phyloP scores from a whole-genome alignment of 2,329 filamentous ascomycete species.

The Colletotrichum sp. region DNA sequence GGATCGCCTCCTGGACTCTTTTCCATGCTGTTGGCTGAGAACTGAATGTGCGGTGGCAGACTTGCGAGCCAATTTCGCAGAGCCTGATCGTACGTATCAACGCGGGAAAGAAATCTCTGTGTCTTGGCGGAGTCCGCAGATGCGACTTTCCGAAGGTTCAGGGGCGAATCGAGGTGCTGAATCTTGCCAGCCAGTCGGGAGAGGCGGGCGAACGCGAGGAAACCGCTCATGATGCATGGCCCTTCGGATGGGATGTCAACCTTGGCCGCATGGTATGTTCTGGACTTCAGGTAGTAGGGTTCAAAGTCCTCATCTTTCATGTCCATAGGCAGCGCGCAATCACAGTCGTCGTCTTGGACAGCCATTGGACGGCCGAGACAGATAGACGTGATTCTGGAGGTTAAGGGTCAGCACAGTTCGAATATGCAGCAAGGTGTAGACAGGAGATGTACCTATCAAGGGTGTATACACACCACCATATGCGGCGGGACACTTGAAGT shows the following conservation, averaged over 20 bases:
- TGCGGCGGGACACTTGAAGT: conserved; percentile 26
- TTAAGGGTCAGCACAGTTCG: not conserved
- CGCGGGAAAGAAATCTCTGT: not conserved
- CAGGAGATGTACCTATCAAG: conserved; percentile 26
- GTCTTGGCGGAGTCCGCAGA: not conserved
- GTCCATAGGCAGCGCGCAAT: conserved; percentile 30
- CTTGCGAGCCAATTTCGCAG: conserved; percentile 25
- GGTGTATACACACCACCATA: conserved; percentile 34
- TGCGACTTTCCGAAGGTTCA: not conserved
- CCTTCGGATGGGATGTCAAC: not conserved
- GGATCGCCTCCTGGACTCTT: not conserved
- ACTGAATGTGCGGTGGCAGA: conserved; percentile 28
- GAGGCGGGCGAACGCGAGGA: not conserved
- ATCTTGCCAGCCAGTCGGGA: not conserved
- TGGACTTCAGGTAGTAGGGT: not conserved
- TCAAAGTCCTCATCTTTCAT: conserved; percentile 30
- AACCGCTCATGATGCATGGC: not conserved
- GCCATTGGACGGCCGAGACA: conserved; percentile 31
- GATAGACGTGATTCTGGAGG: conserved; percentile 28
- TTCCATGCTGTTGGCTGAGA: conserved; percentile 25
- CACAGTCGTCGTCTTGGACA: conserved; percentile 33
- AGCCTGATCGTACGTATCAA: conserved; percentile 18
- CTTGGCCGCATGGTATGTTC: not conserved
- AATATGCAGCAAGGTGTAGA: not conserved
- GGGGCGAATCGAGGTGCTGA: not conserved